A percentile compares a stretch with the other conserved stretches of the same genome.
Conservation (phyloP, 495 filamentous ascomycete genomes). For the Penicillium paradoxum region DNA sequence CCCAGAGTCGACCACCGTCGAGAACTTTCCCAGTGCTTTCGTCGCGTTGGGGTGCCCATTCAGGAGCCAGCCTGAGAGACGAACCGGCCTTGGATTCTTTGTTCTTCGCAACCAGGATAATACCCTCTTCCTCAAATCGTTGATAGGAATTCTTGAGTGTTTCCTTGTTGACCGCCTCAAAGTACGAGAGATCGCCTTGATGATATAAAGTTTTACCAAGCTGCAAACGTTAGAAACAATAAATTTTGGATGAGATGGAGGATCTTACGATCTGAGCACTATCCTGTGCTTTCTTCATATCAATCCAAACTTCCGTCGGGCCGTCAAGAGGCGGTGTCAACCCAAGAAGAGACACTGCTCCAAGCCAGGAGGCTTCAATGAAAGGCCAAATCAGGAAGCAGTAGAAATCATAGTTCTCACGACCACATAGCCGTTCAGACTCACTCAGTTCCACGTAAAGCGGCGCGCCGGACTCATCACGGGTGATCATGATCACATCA, state of each 20-base stretch:
- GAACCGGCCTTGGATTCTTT: conserved; percentile 51
- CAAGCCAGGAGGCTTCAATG: conserved; percentile 89
- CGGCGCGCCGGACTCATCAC: conserved; percentile 51
- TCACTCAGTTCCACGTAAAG: conserved; percentile 67
- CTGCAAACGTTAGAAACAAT: conserved; percentile 38
- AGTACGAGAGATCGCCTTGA: conserved; percentile 93
- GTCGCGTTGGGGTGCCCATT: conserved; percentile 74
- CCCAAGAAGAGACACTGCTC: conserved; percentile 77
- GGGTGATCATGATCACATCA: conserved; percentile 66
- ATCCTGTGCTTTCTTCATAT: conserved; percentile 70
- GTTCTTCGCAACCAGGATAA: conserved; percentile 65
- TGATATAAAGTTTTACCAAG: conserved; percentile 96
- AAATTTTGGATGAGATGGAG: neutral
- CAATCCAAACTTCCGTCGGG: conserved; percentile 68
- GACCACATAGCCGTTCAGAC: conserved; percentile 65
- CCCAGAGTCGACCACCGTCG: conserved; percentile 73
- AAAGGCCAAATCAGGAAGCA: conserved; percentile 98
- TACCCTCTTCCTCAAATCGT: conserved; percentile 86
- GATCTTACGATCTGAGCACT: conserved; percentile 70
- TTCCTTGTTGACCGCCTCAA: conserved; percentile 97
- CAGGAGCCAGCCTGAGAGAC: conserved; percentile 61
- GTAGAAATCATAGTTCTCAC: conserved; percentile 97
- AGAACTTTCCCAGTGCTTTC: conserved; percentile 54
- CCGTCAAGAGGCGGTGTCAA: conserved; percentile 65
- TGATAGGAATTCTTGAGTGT: conserved; percentile 88